phyloP scores from a whole-genome alignment of 345 rosid genomes.

The Corymbia maculata region DNA sequence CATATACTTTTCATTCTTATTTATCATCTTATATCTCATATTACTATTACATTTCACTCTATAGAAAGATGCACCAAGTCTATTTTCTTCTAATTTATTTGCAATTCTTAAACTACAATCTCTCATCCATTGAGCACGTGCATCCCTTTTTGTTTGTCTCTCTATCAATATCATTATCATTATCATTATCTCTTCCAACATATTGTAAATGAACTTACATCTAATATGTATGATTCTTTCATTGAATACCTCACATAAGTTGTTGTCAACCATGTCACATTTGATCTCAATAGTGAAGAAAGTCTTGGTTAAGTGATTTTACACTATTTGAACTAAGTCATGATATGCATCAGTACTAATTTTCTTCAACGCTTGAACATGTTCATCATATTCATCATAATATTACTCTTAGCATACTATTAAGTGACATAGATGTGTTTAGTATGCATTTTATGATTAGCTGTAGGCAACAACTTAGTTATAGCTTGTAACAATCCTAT shows the following conservation, averaged over 20 bases:
- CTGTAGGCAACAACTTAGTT: too few species aligned
- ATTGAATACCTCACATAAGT: not conserved
- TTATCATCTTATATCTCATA: not conserved
- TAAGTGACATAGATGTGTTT: not conserved
- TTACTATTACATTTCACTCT: too few species aligned
- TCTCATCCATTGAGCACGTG: not conserved
- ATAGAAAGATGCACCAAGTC: not conserved
- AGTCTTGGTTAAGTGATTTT: not conserved
- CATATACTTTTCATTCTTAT: too few species aligned
- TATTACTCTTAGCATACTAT: too few species aligned
- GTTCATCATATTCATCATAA: not conserved
- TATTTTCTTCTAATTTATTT: not conserved
- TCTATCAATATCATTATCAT: not conserved
- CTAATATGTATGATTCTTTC: not conserved
- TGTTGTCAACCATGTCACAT: not conserved
- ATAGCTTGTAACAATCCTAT: not conserved
- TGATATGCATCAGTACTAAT: not conserved
- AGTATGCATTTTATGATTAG: not conserved
- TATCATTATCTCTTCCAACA: not conserved
- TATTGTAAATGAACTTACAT: too few species aligned
- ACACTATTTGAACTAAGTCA: not conserved
- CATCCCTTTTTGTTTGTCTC: not conserved
- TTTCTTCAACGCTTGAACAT: not conserved
- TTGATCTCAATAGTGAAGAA: not conserved
- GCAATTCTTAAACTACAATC: not conserved